Percentiles rank a stretch among this genome's conserved stretches.
Conservation (phyloP, 106 monocot genomes). For the Dioscorea alata region DNA sequence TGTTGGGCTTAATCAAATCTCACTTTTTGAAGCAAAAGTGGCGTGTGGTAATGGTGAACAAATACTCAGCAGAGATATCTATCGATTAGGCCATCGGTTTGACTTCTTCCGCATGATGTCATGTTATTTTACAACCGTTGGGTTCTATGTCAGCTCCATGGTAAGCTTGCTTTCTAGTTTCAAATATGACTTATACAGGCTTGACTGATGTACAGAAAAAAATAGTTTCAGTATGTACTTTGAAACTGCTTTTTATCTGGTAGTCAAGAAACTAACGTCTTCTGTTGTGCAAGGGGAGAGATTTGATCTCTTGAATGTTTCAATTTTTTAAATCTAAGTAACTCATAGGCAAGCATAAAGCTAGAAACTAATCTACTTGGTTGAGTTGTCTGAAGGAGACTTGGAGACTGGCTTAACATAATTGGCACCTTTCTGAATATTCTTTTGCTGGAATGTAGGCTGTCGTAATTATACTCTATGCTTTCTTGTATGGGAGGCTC, state of each 20-base stretch:
- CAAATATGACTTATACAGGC: too few species aligned
- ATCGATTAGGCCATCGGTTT: conserved; percentile 89
- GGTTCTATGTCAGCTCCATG: conserved; percentile 98
- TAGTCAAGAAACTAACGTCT: neutral
- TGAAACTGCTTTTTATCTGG: neutral
- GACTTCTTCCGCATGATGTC: conserved; percentile 99
- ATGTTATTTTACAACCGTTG: conserved; percentile 92
- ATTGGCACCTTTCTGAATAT: neutral
- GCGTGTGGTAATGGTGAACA: conserved; percentile 98
- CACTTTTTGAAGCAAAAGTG: conserved; percentile 98
- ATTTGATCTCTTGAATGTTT: too few species aligned
- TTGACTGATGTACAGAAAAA: too few species aligned
- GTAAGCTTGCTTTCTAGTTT: conserved; percentile 20
- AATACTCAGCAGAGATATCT: conserved; percentile 89
- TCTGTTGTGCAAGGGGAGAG: too few species aligned
- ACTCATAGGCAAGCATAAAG: too few species aligned
- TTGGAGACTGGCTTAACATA: too few species aligned
- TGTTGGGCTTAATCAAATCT: conserved; percentile 98
- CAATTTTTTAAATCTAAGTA: too few species aligned
- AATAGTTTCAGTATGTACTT: too few species aligned
- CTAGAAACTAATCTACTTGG: neutral
- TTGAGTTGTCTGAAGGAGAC: too few species aligned
- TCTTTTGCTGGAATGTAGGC: conserved; percentile 36
- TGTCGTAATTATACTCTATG: conserved; percentile 82
- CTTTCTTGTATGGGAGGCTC: conserved; percentile 80